Base-by-base conservation (phyloP, 495 filamentous ascomycete species). In the Lophium mytilinum region DNA sequence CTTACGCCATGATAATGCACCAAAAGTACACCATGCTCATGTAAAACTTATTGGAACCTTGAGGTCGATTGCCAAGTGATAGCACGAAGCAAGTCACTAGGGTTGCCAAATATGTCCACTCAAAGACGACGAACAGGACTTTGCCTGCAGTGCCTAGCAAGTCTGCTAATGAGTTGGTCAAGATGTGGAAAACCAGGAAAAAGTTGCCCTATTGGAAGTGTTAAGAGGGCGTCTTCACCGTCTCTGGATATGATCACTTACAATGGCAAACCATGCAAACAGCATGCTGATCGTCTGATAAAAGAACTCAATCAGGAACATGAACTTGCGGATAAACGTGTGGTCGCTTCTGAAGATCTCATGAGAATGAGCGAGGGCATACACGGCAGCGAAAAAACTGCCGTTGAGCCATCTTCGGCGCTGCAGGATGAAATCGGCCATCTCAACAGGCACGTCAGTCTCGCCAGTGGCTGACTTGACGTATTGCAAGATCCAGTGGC, bases 21-120 rank as follows among this genome's bases (percentile, higher is more conserved):
- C 94, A 99, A 76, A 97, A 96, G 61, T 89, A 84, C 10, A 96
- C 90, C 88, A 95, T 95, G 15, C 87, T 88, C 81, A 95, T 92
- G 72, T 97, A 99, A 51, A 91, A 85, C 68, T 83, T 87, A 63
- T 90, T 91, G 1, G 89, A 91, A 12, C 94, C 94, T 62, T 90
- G 86, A n/a, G 94, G 94, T 21, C 92, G 83, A 70, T 99, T 99
- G 66, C 94, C 94, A 65, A 99, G 79, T 10, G 94, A 87, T 51
- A 99, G 71, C 45, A 99, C 87, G 72, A 99, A 99, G 71, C 94
- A 99, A 4, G 92, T 87, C 15, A 97, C 83, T 37, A 99, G 77
- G 4, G 85, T 92, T 19, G 86, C 87, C 21, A 95, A 85, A 71
- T 99, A 99, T 1, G 93, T 77, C 93, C 93, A 99, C 75, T 95